Base-by-base conservation (phyloP, 441 rosid genomes). In the Croton setiger region DNA sequence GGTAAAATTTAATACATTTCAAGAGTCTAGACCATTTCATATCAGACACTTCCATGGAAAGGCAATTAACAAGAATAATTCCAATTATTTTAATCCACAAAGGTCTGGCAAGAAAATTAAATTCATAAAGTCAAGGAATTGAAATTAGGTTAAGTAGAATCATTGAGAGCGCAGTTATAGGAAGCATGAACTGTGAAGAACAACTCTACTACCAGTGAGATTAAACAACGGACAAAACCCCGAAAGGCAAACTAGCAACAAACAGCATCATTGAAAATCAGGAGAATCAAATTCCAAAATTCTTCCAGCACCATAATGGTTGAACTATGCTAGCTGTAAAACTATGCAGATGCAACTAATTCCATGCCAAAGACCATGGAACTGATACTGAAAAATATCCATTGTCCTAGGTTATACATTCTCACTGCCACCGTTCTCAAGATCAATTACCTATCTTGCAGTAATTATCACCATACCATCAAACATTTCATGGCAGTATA, bases 361-460 rank as follows among this genome's bases (percentile, higher is more conserved):
- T 9, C 41, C 15, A 18, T 7, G 3, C 2, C 6, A 15, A 14
- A 33, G 20, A 47, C 18, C 55, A 49, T 47, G 14, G 36, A 60
- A 27, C 64, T 68, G 37, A 60, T 49, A 27, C 64, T 68, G 37
- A 60, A 10, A 61, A 18, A 69, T 41, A 61, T 9, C 27, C 43
- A 71, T n/a, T 63, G 60, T 14, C 15, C 36, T 54, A 13, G 39
- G 15, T 62, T n/a, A 33, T 12, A 21, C 23, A 35, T 17, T 37
- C 21, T 13, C 14, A 39, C 36, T 20, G 15, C 33, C 17, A 49
- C 1, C 7, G 9, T 47, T 11, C 55, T 63, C 11, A 44, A 21
- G 21, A 43, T 52, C 10, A 44, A 3, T 23, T 1, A 17, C 8
- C 10, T 11, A 41, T 43, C 10, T 5, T 1, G 5, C 17, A 61